These are phyloP conservation scores for Hibiscus trionum DNA, from an alignment of 345 rosid genomes.

Conservation along the genomic window DNA sequence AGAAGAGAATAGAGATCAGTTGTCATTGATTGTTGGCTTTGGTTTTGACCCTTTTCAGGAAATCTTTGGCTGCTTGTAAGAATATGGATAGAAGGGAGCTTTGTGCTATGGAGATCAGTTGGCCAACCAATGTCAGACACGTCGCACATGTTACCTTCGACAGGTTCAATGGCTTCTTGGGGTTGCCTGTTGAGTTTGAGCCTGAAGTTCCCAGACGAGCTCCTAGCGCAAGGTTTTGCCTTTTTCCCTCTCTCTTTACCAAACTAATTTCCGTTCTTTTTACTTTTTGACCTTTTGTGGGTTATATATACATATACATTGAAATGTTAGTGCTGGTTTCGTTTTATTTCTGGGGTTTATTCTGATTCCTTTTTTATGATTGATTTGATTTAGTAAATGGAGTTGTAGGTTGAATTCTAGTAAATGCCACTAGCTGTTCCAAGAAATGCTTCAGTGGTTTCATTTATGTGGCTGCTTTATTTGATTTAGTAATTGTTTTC, in stretches of 20 bases:
- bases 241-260: not conserved
- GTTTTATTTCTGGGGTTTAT: too few relatives aligned
- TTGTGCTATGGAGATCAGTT: slow-evolving; percentile 74
- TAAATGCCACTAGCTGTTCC: too few relatives aligned
- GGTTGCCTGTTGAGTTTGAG: slow-evolving; percentile 86
- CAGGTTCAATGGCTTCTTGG: slow-evolving; percentile 86
- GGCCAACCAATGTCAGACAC: slow-evolving; percentile 78
- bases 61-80: slow-evolving; percentile 61
- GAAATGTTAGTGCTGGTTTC: too few relatives aligned
- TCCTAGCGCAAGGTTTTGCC: slow-evolving; percentile 75
- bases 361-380: too few relatives aligned
- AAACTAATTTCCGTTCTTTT: not conserved
- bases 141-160: slow-evolving; percentile 94
- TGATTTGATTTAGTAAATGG: too few relatives aligned
- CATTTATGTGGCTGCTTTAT: too few relatives aligned
- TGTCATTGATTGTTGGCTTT: slow-evolving; percentile 57
- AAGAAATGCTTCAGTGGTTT: too few relatives aligned
- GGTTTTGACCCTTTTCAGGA: slow-evolving; percentile 58
- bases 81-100: slow-evolving; percentile 40
- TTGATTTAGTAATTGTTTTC: too few relatives aligned
- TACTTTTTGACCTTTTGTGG: too few relatives aligned
- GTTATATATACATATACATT: not conserved
- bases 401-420: too few relatives aligned
- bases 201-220: slow-evolving; percentile 75
- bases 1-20: slow-evolving; percentile 43